These are phyloP conservation scores for Hordeum marinum DNA, from an alignment of 176 grass and related monocot genomes.

Conservation along the genomic window DNA sequence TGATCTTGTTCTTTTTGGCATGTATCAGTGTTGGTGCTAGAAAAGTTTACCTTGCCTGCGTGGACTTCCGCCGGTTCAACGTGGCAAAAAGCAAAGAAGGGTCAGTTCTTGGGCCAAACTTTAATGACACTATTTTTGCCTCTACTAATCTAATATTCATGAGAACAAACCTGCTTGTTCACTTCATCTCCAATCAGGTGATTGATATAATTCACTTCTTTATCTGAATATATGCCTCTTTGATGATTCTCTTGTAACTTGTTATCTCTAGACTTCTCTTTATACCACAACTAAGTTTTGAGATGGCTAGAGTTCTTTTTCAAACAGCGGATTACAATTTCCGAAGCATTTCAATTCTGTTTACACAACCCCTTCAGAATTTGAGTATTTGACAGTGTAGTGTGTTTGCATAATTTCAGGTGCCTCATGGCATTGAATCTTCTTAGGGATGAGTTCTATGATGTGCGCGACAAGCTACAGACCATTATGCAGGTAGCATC, in stretches of 20 bases:
- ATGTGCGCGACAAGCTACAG: slow-evolving; percentile 50
- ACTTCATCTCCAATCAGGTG: not conserved
- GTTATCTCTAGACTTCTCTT: not conserved
- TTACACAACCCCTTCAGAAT: not conserved
- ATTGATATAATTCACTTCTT: not conserved
- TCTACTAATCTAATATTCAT: not conserved
- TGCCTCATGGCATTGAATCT: slow-evolving; percentile 54
- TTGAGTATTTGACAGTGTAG: not conserved
- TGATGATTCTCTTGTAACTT: slow-evolving; percentile 5
- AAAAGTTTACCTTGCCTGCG: slow-evolving; percentile 49
- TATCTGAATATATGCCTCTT: not conserved
- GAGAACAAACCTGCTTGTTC: not conserved
- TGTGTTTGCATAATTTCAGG: slow-evolving; percentile 32
- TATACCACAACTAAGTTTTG: not conserved
- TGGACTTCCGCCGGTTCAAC: slow-evolving; percentile 35
- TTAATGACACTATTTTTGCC: not conserved
- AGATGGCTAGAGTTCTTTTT: not conserved
- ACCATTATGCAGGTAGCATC: slow-evolving; percentile 75
- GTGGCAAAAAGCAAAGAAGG: slow-evolving; percentile 58
- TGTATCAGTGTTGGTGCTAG: slow-evolving; percentile 44
- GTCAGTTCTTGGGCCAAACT: slow-evolving; percentile 42
- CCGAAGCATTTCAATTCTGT: not conserved
- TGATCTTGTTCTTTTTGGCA: too few relatives aligned
- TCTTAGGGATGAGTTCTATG: slow-evolving; percentile 63
- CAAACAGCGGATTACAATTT: not conserved